A percentile compares a stretch with the other conserved stretches of the same genome.
phyloP scores from a whole-genome alignment of 2,329 filamentous ascomycete genomes.

The Trichoderma polysporum region DNA sequence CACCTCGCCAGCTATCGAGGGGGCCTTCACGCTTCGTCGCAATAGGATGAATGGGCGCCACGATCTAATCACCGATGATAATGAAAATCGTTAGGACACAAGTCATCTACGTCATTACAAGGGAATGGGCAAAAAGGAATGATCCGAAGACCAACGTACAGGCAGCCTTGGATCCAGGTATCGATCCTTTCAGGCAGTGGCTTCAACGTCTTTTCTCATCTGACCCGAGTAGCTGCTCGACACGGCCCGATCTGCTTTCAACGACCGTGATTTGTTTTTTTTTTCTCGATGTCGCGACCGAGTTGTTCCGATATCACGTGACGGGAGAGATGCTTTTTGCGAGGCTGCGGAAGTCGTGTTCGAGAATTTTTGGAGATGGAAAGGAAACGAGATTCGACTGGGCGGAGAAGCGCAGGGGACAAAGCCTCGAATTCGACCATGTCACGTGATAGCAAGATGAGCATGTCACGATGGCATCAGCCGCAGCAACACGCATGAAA shows the following conservation, averaged over 20 bases:
- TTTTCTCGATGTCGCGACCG: conserved; percentile 29
- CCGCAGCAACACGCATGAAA: background rate
- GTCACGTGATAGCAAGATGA: conserved; percentile 34
- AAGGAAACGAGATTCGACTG: conserved; percentile 18
- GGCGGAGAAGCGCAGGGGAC: conserved; percentile 25
- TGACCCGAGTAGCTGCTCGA: conserved; percentile 27
- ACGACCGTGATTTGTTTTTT: conserved; percentile 25
- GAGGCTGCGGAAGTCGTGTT: conserved; percentile 24
- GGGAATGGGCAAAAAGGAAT: conserved; percentile 6
- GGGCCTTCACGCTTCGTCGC: conserved; percentile 50
- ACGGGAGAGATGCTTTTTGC: conserved; percentile 20
- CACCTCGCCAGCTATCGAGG: conserved; percentile 58
- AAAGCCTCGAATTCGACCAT: conserved; percentile 16
- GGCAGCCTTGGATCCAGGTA: conserved; percentile 32
- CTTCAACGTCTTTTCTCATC: conserved; percentile 32
- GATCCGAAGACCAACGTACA: conserved; percentile 32
- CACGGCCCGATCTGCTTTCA: conserved; percentile 24
- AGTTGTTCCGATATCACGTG: conserved; percentile 35
- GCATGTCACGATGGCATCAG: background rate
- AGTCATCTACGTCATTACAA: conserved; percentile 30
- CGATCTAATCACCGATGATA: conserved; percentile 34
- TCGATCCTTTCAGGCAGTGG: conserved; percentile 29
- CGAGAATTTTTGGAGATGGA: conserved; percentile 20
- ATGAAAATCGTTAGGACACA: background rate
- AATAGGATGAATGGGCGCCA: conserved; percentile 57